Base-by-base conservation (phyloP, 1,284 basidiomycete genomes). In the Sporisorium scitamineum region DNA sequence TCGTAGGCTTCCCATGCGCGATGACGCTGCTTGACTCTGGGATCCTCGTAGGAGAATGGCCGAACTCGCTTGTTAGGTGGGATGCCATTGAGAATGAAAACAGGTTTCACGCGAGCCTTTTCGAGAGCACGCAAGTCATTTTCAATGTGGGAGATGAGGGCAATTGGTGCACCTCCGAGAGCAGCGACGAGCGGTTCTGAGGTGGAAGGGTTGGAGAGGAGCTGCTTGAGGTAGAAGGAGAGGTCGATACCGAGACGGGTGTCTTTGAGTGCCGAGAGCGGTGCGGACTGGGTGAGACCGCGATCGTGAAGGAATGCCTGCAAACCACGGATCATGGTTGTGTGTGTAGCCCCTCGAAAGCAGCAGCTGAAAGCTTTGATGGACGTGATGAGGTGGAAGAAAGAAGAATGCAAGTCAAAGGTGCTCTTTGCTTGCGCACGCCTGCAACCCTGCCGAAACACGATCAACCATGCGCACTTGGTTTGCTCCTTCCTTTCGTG, bases 211-310 rank as follows among this genome's bases (percentile, higher is more conserved):
- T 89, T 90, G 65, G 94, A 91, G 29, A 92, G 91, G 72, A 99
- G 89, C 61, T 89, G 89, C 58, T 91, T 89, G 51, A 99, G 89
- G 87, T 98, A 99, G 87, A 93, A 91, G 16, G 93, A 91, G 8
- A 95, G 94, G 89, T 99, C 97, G 85, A 99, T 98, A 53, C 96
- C 96, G 29, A 99, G 91, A 57, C 97, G 92, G 58, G 95, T 94
- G 86, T 97, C 94, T 52, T 93, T 90, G 59, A 99, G 89, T 7
- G 92, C 90, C 67, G 90, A 91, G 60, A 99, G 90, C 27, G 94
- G 91, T 58, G 92, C 90, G 52, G 91, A 92, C 86, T 94, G 91
- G 70, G 93, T 86, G 81, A 96, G 92, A 87, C 94, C 94, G 85
- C 93, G 91, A 88, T 96, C 94, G 32, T 89, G 86, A 79, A 97